Conservation (phyloP, 371 early-diverging fungal species). For the Paraphysoderma sedebokerense region DNA sequence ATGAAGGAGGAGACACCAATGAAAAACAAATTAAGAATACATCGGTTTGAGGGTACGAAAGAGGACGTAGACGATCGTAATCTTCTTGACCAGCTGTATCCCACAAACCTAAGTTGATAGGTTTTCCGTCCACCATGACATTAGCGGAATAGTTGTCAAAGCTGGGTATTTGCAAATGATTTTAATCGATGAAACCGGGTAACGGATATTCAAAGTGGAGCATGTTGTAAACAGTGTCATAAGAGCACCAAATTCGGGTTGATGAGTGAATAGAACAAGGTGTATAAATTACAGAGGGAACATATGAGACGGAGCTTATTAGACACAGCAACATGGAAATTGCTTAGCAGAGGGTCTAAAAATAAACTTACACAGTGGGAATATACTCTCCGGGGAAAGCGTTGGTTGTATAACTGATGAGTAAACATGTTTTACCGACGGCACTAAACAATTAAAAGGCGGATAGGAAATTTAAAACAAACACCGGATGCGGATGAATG, state of each 20-base stretch:
- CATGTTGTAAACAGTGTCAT: no score
- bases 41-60: constrained; percentile 79
- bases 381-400: constrained; percentile 96
- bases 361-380: constrained; percentile 82
- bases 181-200: background rate
- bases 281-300: no score
- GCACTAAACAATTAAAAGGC: constrained; percentile 29
- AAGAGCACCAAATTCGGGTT: no score
- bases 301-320: no score
- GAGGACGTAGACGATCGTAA: constrained; percentile 61
- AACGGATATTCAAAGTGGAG: no score
- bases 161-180: constrained; percentile 14
- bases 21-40: constrained; percentile 77
- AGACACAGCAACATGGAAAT: no score
- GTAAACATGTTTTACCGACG: constrained; percentile 88
- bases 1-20: constrained; percentile 50
- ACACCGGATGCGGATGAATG: no score
- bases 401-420: constrained; percentile 92
- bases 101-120: constrained; percentile 69
- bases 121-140: constrained; percentile 58
- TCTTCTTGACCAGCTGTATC: constrained; percentile 87
- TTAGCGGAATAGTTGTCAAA: constrained; percentile 79
- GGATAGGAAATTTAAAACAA: no score
- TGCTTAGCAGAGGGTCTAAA: no score
- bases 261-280: no score